These are phyloP conservation scores for Metschnikowia lachancei DNA, from an alignment of 805 yeast species.

Conservation along the genomic window DNA sequence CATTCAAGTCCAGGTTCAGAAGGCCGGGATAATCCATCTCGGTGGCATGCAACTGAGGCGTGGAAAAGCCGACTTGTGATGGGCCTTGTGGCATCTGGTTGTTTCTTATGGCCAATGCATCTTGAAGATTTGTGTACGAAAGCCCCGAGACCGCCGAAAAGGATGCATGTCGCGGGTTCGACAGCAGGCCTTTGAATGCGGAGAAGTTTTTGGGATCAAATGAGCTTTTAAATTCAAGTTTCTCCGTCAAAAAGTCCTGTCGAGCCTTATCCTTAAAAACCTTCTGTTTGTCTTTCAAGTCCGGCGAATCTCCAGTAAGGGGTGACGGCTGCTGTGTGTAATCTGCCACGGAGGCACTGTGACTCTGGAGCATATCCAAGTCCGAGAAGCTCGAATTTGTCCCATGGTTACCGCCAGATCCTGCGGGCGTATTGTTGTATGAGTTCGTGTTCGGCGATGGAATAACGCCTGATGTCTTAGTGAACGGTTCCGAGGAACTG, in stretches of 20 bases:
- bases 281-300: constrained; percentile 13
- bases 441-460: constrained; percentile 29
- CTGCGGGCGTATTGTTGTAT: constrained; percentile 28
- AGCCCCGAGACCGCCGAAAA: constrained; percentile 62
- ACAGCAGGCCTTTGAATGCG: background rate
- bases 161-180: constrained; percentile 49
- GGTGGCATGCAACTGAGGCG: constrained; percentile 66
- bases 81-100: constrained; percentile 50
- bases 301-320: constrained; percentile 22
- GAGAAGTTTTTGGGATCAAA: constrained; percentile 12
- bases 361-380: constrained; percentile 11
- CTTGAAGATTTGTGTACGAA: constrained; percentile 56
- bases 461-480: constrained; percentile 13
- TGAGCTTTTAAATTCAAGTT: constrained; percentile 11
- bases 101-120: constrained; percentile 36
- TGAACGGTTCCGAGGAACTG: background rate
- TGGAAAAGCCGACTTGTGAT: constrained; percentile 72
- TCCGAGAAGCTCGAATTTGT: constrained; percentile 9
- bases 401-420: constrained; percentile 1
- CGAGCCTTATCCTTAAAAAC: constrained; percentile 7
- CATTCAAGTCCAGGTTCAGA: constrained; percentile 32
- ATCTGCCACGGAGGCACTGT: constrained; percentile 10
- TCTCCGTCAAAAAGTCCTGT: constrained; percentile 8
- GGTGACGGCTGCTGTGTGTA: constrained; percentile 28
- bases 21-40: constrained; percentile 36